Conservation (phyloP, 1,284 basidiomycete genomes). For the Microbotryomycetes sp. region DNA sequence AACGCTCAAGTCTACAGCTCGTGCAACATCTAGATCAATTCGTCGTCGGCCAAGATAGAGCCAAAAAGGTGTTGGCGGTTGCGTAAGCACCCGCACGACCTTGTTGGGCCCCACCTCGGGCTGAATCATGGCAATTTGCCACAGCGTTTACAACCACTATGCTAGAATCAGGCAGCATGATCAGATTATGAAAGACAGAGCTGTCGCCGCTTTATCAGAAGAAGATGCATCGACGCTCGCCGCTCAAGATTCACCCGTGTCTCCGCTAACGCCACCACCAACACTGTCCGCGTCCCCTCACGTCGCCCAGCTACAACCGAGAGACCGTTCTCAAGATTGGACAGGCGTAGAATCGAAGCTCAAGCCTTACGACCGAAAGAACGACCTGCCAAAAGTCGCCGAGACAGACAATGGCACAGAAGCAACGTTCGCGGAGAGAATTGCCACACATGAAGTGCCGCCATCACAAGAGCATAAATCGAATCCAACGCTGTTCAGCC, state of each 20-base stretch:
- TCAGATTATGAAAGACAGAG: conserved; percentile 39
- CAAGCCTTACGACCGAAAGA: not conserved
- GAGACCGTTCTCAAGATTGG: not conserved
- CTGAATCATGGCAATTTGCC: not conserved
- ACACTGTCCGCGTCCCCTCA: not conserved
- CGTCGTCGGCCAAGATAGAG: conserved; percentile 83
- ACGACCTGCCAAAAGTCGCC: no score
- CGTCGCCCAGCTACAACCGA: not conserved
- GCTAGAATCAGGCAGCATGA: conserved; percentile 41
- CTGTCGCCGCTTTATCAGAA: conserved; percentile 30
- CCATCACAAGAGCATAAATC: no score
- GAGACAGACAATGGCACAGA: no score
- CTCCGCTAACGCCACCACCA: not conserved
- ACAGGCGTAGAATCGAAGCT: not conserved
- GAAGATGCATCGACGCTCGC: conserved; percentile 15
- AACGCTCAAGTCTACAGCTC: not conserved
- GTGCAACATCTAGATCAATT: conserved; percentile 13
- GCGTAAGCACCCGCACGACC: conserved; percentile 52
- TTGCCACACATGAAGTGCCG: no score
- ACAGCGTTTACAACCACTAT: conserved; percentile 86
- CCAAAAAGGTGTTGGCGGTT: conserved; percentile 87
- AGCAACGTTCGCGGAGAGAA: no score
- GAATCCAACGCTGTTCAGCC: not conserved
- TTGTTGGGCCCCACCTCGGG: conserved; percentile 21
- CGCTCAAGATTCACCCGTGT: not conserved